Percentiles rank a stretch among this genome's conserved stretches.
These are phyloP conservation scores for Kockovaella imperatae DNA, from an alignment of 768 basidiomycete species.

Conservation along the genomic window DNA sequence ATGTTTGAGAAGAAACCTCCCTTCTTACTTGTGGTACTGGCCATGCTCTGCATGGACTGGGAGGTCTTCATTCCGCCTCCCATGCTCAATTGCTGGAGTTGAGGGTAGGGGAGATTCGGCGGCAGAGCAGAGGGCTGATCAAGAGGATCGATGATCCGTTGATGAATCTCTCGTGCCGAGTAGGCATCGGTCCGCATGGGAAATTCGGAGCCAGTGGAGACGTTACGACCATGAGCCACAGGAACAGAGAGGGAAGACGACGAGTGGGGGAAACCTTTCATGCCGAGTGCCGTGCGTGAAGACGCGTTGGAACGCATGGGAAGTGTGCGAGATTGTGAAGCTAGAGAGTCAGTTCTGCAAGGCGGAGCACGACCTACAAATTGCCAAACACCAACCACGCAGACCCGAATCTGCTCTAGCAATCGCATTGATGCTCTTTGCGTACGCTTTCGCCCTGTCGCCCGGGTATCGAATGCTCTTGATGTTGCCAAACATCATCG, in stretches of 20 bases:
- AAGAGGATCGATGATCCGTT: conserved; percentile 28
- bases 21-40: conserved; percentile 16
- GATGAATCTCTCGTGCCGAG: conserved; percentile 35
- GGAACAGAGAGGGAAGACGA: conserved; percentile 3
- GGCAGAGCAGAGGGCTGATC: conserved; percentile 34
- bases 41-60: conserved; percentile 29
- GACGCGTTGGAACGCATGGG: background rate
- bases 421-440: conserved; percentile 37
- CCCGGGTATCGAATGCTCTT: conserved; percentile 35
- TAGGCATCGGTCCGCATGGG: conserved; percentile 39
- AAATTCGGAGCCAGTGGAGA: conserved; percentile 32
- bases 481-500: conserved; percentile 40
- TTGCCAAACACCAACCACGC: conserved; percentile 31
- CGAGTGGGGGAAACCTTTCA: background rate
- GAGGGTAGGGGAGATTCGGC: conserved; percentile 35
- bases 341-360: background rate
- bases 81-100: conserved; percentile 21
- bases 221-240: conserved; percentile 19
- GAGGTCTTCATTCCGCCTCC: conserved; percentile 22
- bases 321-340: background rate
- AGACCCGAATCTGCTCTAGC: conserved; percentile 34
- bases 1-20: conserved; percentile 32
- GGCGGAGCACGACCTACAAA: conserved; percentile 15
- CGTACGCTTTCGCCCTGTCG: conserved; percentile 40
- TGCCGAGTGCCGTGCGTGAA: background rate